phyloP scores from a whole-genome alignment of 129 eudicot species.

The Glebionis coronaria region DNA sequence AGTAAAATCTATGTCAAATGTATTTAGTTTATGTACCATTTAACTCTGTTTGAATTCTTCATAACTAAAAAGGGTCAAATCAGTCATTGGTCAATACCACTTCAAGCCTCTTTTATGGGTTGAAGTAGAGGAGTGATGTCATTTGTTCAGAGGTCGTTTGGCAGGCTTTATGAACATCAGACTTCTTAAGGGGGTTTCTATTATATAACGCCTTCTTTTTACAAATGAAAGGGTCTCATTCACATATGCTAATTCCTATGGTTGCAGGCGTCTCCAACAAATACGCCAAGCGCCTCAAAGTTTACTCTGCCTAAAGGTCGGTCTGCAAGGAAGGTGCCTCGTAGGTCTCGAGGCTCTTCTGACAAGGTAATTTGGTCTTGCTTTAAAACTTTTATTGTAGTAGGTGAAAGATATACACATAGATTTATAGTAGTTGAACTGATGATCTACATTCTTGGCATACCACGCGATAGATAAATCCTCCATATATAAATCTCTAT shows the following conservation, averaged over 20 bases:
- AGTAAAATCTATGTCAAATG: slow-evolving; percentile 9
- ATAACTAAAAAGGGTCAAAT: too few species aligned
- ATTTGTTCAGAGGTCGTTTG: slow-evolving; percentile 8
- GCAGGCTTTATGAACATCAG: slow-evolving; percentile 5
- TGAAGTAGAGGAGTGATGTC: not conserved
- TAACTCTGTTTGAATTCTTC: too few species aligned
- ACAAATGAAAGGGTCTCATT: slow-evolving; percentile 3
- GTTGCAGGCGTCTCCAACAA: slow-evolving; percentile 32
- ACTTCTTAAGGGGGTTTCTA: not conserved
- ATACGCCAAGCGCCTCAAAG: slow-evolving; percentile 20
- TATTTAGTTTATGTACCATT: slow-evolving; percentile 1
- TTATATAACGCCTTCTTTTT: not conserved
- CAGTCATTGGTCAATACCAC: too few species aligned
- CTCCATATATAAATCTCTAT: not conserved
- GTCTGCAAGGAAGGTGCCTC: slow-evolving; percentile 68
- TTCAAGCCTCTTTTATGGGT: too few species aligned
- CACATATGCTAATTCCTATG: slow-evolving; percentile 22
- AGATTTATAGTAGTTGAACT: slow-evolving; percentile 1
- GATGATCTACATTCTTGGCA: slow-evolving; percentile 15
- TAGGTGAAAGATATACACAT: not conserved
- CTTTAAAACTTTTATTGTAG: slow-evolving; percentile 3
- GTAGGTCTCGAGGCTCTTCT: slow-evolving; percentile 27
- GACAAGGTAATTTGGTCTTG: slow-evolving; percentile 55
- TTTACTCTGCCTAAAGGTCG: slow-evolving; percentile 71
- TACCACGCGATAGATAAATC: not conserved